Percentiles rank a stretch among this genome's conserved stretches.
Conservation (phyloP, 78 protist species). For the Dictyostelium purpureum region DNA sequence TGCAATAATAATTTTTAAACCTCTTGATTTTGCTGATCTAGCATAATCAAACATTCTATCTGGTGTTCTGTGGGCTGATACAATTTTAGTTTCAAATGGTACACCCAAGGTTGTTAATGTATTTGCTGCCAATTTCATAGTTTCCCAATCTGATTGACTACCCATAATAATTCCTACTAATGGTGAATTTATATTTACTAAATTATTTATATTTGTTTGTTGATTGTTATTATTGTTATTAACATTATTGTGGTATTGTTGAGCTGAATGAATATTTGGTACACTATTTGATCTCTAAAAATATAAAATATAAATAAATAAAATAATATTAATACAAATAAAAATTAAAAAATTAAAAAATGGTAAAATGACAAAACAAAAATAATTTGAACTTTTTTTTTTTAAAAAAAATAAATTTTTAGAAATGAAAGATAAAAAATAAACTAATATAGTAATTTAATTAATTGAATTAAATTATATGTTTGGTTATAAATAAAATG, state of each 20-base stretch:
- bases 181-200: too few species aligned
- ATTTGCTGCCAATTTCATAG: slow-evolving; percentile 74
- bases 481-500: neutral
- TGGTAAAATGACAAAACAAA: too few species aligned
- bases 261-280: neutral
- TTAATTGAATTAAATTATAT: too few species aligned
- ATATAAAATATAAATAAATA: neutral
- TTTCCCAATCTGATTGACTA: slow-evolving; percentile 93
- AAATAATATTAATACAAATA: neutral
- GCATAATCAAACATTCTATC: slow-evolving; percentile 90
- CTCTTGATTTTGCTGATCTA: slow-evolving; percentile 84
- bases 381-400: too few species aligned
- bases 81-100: slow-evolving; percentile 92
- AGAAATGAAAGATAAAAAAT: too few species aligned
- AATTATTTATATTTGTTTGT: neutral
- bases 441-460: too few species aligned
- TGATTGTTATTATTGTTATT: neutral
- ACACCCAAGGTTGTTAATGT: slow-evolving; percentile 82
- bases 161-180: slow-evolving; percentile 95
- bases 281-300: slow-evolving; percentile 10
- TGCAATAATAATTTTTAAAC: slow-evolving; percentile 89
- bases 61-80: slow-evolving; percentile 97
- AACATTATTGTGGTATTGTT: neutral
- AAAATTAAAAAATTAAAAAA: neutral
- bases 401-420: too few species aligned